A percentile compares a stretch with the other conserved stretches of the same genome.
These are phyloP conservation scores for Metschnikowia henanensis DNA, from an alignment of 805 yeast genomes.

Conservation along the genomic window DNA sequence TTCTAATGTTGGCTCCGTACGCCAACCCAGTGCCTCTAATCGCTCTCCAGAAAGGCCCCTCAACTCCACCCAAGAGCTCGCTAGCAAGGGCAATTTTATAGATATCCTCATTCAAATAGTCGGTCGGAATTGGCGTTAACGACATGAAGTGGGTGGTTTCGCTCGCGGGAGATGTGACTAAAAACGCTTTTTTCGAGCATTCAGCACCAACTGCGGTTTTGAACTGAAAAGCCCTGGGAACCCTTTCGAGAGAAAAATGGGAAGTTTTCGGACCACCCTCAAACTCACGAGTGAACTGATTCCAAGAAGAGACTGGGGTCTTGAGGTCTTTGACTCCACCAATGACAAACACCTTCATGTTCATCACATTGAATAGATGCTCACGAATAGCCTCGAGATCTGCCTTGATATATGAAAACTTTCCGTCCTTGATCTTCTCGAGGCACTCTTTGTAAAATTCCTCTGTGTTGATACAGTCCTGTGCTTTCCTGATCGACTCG, in stretches of 20 bases:
- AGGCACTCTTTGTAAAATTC: conserved; percentile 45
- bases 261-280: not conserved
- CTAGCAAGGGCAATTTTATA: conserved; percentile 71
- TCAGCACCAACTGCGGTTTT: conserved; percentile 55
- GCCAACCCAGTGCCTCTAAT: conserved; percentile 94
- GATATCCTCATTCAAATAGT: conserved; percentile 50
- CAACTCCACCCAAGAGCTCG: conserved; percentile 79
- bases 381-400: conserved; percentile 53
- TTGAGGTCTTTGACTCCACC: conserved; percentile 62
- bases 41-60: conserved; percentile 97
- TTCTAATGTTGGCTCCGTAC: conserved; percentile 70
- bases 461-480: conserved; percentile 68
- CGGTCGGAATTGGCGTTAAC: conserved; percentile 57
- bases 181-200: conserved; percentile 54
- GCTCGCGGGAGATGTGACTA: conserved; percentile 78
- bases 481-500: conserved; percentile 65
- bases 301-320: conserved; percentile 64
- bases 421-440: conserved; percentile 53
- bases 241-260: conserved; percentile 23
- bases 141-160: conserved; percentile 73
- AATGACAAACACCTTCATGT: conserved; percentile 64
- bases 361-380: conserved; percentile 54
- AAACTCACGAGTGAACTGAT: conserved; percentile 28
- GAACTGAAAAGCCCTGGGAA: conserved; percentile 56
- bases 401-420: conserved; percentile 44